phyloP scores from a whole-genome alignment of 148 eudicot species.

The Tetragonia tetragonoides region DNA sequence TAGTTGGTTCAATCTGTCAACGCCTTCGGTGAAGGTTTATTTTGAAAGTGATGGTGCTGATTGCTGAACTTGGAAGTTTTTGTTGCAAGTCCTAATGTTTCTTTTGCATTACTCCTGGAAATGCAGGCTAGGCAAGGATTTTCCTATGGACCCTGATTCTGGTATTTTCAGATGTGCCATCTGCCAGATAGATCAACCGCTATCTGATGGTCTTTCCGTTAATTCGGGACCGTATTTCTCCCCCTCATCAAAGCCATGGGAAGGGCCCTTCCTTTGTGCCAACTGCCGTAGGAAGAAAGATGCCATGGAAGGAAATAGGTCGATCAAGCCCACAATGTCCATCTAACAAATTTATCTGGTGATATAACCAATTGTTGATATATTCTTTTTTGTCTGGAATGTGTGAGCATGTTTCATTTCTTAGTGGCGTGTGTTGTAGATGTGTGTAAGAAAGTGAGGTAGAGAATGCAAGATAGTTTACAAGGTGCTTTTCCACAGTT shows the following conservation, averaged over 20 bases:
- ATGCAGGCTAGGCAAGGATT: constrained; percentile 90
- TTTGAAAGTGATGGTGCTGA: neutral
- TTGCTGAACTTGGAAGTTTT: neutral
- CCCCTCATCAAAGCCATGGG: constrained; percentile 82
- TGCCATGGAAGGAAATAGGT: constrained; percentile 97
- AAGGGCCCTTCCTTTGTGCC: constrained; percentile 86
- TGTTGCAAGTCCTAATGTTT: constrained; percentile 3
- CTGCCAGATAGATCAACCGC: constrained; percentile 81
- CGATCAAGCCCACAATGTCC: constrained; percentile 41
- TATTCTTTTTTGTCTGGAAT: constrained; percentile 46
- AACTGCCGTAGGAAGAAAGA: constrained; percentile 88
- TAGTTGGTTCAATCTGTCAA: neutral
- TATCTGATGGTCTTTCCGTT: constrained; percentile 63
- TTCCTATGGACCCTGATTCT: constrained; percentile 58
- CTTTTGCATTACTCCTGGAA: constrained; percentile 4
- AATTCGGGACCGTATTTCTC: constrained; percentile 82
- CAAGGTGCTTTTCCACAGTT: constrained; percentile 21
- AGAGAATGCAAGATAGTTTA: constrained; percentile 29
- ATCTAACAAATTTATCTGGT: constrained; percentile 36
- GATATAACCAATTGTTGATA: constrained; percentile 45
- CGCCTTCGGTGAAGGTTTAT: neutral
- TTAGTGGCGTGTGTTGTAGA: constrained; percentile 36
- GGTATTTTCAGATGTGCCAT: constrained; percentile 83
- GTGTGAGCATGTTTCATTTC: constrained; percentile 47
- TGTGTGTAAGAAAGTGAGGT: constrained; percentile 44